Evolutionary conservation across 495 filamentous ascomycete genomes (phyloP).

Genomic region (Annulohypoxylon nitens): DNA sequence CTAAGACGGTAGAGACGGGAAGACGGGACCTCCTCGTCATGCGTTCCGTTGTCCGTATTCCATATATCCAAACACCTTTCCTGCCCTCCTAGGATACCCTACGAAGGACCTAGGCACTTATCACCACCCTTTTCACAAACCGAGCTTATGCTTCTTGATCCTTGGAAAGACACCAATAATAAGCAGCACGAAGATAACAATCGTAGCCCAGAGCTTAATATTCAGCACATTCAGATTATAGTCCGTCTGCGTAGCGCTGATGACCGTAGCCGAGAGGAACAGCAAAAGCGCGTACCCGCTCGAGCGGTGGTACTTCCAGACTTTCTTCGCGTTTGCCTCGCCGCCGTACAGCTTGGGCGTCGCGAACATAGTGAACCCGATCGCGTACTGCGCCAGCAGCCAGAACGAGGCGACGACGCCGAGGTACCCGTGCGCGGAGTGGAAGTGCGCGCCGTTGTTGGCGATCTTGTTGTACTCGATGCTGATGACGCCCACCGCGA

Average conservation of each 20-base stretch:
- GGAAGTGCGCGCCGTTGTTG: constrained; percentile 74
- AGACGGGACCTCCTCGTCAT: constrained; percentile 9
- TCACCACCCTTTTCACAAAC: constrained; percentile 56
- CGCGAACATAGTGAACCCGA: constrained; percentile 85
- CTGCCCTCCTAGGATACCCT: neutral
- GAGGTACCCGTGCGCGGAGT: constrained; percentile 81
- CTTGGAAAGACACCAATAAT: constrained; percentile 79
- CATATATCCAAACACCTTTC: neutral
- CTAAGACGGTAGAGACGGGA: constrained; percentile 4
- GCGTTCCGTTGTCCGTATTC: neutral
- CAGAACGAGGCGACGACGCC: constrained; percentile 81
- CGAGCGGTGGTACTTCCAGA: constrained; percentile 91
- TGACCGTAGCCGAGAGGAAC: constrained; percentile 78
- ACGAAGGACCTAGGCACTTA: neutral
- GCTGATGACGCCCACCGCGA: constrained; percentile 75
- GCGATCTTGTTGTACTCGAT: constrained; percentile 86
- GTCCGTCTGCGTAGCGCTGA: constrained; percentile 79
- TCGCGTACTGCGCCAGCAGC: constrained; percentile 76
- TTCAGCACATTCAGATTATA: constrained; percentile 72
- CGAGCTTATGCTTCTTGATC: constrained; percentile 86
- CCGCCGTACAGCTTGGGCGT: constrained; percentile 79
- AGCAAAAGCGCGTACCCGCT: constrained; percentile 81
- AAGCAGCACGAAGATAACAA: constrained; percentile 70
- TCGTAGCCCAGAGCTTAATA: constrained; percentile 79
- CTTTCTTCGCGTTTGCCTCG: constrained; percentile 78